A percentile compares a stretch with the other conserved stretches of the same genome.
These are phyloP conservation scores for Solanum pennellii DNA, from an alignment of 257 asterid species.

Conservation along the genomic window DNA sequence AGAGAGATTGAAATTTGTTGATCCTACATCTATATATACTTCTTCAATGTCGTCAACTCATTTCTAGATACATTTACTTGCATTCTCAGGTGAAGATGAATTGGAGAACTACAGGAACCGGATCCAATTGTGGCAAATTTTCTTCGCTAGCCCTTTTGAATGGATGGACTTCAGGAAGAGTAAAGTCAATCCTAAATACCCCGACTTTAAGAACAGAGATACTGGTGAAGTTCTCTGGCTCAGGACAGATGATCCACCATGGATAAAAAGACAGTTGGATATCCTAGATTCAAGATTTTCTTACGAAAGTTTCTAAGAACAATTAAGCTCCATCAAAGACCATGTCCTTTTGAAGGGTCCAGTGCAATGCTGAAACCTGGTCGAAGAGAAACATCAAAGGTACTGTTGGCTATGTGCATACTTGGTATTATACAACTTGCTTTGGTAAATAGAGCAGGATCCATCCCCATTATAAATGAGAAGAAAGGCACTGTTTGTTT, in stretches of 20 bases:
- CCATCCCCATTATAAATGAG: not conserved
- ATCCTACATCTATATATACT: not conserved
- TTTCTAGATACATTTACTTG: not conserved
- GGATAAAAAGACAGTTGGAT: slow-evolving; percentile 61
- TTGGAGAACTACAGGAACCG: slow-evolving; percentile 28
- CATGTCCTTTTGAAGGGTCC: not conserved
- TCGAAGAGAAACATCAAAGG: not conserved
- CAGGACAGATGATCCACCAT: slow-evolving; percentile 50
- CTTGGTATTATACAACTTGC: not conserved
- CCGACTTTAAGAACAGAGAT: slow-evolving; percentile 72
- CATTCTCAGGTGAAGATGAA: slow-evolving; percentile 25
- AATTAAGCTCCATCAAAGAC: not conserved
- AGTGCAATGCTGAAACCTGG: not conserved
- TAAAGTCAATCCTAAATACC: slow-evolving; percentile 29
- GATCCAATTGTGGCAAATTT: slow-evolving; percentile 71
- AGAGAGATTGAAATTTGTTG: not conserved
- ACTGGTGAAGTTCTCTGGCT: slow-evolving; percentile 83
- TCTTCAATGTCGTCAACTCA: not conserved
- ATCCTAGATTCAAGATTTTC: slow-evolving; percentile 37
- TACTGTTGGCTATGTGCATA: not conserved
- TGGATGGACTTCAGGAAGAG: slow-evolving; percentile 60
- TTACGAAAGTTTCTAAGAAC: not conserved
- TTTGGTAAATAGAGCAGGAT: not conserved
- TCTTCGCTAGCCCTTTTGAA: slow-evolving; percentile 60
- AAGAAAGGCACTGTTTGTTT: not conserved